phyloP scores from a whole-genome alignment of 1,284 basidiomycete genomes.

The Singerocomus inundabilis region DNA sequence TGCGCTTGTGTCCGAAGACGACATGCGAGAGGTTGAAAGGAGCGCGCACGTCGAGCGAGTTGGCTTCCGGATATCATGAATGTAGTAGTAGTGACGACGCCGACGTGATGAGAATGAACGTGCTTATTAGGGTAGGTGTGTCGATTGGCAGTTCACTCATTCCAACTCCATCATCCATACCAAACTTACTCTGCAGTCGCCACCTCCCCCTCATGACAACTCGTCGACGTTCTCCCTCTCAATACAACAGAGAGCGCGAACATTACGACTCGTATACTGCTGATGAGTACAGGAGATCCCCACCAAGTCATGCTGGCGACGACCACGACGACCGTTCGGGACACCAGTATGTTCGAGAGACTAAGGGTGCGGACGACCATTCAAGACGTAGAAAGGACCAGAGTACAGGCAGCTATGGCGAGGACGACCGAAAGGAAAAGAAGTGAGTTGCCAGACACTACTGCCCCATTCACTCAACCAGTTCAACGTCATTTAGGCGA shows the following conservation, averaged over 20 bases:
- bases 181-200: not conserved
- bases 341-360: constrained; percentile 37
- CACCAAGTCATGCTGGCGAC: constrained; percentile 41
- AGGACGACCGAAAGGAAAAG: constrained; percentile 50
- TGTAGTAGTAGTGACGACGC: not conserved
- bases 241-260: constrained; percentile 37
- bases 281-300: constrained; percentile 35
- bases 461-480: not conserved
- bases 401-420: constrained; percentile 41
- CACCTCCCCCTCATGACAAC: constrained; percentile 29
- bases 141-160: not conserved
- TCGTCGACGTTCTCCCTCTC: constrained; percentile 42
- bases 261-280: constrained; percentile 29
- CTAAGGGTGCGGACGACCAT: constrained; percentile 37
- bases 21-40: constrained; percentile 24
- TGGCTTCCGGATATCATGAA: constrained; percentile 22
- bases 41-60: constrained; percentile 20
- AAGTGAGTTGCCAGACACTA: constrained; percentile 47
- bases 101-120: constrained; percentile 1
- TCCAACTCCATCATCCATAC: not conserved
- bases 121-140: constrained; percentile 5
- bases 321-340: constrained; percentile 34
- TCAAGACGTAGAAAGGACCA: constrained; percentile 45
- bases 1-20: constrained; percentile 46
- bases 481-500: constrained; percentile 46